Percentiles rank a stretch among this genome's conserved stretches.
Conservation (phyloP, 2,329 filamentous ascomycete species). For the Curvularia lunata region DNA sequence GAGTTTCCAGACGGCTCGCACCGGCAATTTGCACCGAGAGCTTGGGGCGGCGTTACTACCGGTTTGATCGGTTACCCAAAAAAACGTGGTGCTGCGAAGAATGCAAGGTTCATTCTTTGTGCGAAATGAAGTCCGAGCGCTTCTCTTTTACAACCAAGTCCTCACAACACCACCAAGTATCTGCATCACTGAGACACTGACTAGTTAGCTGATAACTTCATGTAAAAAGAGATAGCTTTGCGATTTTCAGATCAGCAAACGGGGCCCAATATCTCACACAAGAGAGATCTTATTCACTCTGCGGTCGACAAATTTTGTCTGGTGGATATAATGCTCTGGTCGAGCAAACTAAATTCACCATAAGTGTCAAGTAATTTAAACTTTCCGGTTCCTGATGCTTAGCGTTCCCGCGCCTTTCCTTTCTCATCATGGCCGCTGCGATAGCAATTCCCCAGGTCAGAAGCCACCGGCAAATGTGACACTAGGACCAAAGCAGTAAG, state of each 20-base stretch:
- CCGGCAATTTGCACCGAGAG: not conserved
- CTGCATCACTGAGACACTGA: not conserved
- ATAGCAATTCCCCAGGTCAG: conserved; percentile 16
- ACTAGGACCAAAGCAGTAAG: conserved; percentile 14
- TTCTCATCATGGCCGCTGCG: conserved; percentile 17
- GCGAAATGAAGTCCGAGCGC: not conserved
- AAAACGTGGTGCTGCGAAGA: not conserved
- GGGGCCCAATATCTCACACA: not conserved
- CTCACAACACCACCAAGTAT: not conserved
- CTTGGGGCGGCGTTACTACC: not conserved
- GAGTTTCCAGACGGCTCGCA: not conserved
- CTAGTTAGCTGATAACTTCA: not conserved
- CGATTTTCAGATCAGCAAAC: too few relatives aligned
- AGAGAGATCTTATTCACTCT: not conserved
- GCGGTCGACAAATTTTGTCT: not conserved
- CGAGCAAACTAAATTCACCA: not conserved
- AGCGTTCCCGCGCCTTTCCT: conserved; percentile 10
- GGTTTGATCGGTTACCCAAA: not conserved
- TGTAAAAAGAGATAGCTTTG: not conserved
- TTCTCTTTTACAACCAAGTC: not conserved
- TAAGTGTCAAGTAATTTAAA: conserved; percentile 11
- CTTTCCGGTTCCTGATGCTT: conserved; percentile 9
- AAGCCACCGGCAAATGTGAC: conserved; percentile 15
- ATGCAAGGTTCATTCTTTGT: not conserved
- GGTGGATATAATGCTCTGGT: not conserved